Evolutionary conservation across 2,329 filamentous ascomycete genomes (phyloP).

Genomic region (Hypoxylon sp.): DNA sequence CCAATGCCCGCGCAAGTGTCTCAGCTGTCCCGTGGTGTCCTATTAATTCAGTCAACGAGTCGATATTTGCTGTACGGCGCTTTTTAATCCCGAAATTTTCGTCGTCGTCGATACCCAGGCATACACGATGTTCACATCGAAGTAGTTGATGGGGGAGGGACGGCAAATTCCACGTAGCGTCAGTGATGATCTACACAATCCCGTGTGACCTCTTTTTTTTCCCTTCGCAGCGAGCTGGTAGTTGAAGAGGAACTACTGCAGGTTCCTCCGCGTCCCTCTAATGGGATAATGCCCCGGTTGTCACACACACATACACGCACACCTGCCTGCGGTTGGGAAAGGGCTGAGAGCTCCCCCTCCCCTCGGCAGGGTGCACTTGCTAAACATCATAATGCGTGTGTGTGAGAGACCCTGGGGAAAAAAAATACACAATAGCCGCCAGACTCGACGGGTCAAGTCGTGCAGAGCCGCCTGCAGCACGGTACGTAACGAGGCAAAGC

Average conservation of each 20-base stretch:
- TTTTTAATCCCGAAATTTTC: not conserved
- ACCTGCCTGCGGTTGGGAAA: not conserved
- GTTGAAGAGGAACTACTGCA: conserved; percentile 1
- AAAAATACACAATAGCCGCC: not conserved
- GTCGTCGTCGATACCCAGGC: not conserved
- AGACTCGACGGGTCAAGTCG: not conserved
- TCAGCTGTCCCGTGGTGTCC: not conserved
- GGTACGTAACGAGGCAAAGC: not conserved
- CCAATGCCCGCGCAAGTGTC: not conserved
- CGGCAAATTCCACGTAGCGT: not conserved
- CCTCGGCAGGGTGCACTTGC: not conserved
- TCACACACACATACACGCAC: not conserved
- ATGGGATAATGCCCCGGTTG: conserved; percentile 2
- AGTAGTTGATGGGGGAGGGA: not conserved
- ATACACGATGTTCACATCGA: not conserved
- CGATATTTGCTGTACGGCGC: not conserved
- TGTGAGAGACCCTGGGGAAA: not conserved
- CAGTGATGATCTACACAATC: conserved; percentile 1
- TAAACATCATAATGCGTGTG: conserved; percentile 11
- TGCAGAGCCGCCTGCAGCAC: conserved; percentile 15
- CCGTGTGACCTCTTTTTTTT: not conserved
- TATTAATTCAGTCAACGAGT: not conserved
- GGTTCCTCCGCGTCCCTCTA: conserved; percentile 1
- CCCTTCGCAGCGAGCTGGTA: not conserved
- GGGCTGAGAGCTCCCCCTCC: not conserved